Conservation (phyloP, 805 yeast species). For the Tetrapisispora nanseiensis region DNA sequence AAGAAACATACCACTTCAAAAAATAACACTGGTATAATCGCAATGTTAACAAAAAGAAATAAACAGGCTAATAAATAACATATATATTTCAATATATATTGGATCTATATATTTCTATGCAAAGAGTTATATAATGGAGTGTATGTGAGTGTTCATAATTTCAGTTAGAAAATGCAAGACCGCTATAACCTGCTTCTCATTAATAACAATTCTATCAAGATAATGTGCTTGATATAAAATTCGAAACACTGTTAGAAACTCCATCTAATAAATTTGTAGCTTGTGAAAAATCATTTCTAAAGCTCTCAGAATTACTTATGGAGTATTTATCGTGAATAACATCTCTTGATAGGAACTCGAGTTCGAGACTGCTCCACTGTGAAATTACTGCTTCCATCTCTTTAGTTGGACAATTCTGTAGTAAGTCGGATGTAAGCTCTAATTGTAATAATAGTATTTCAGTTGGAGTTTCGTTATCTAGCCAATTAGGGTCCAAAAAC, state of each 20-base stretch:
- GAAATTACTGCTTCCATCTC: slow-evolving; percentile 46
- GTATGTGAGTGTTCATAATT: background rate
- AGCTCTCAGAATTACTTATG: slow-evolving; percentile 1
- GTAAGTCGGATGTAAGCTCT: slow-evolving; percentile 41
- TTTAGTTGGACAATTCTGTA: slow-evolving; percentile 44
- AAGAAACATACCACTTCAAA: background rate
- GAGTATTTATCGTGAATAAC: slow-evolving; percentile 18
- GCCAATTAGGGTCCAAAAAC: slow-evolving; percentile 39
- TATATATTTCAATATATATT: background rate
- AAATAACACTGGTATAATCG: slow-evolving; percentile 3
- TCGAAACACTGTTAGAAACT: slow-evolving; percentile 5
- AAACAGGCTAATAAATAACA: background rate
- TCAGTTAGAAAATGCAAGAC: too few relatives aligned
- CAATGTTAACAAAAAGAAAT: slow-evolving; percentile 4
- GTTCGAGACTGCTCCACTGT: slow-evolving; percentile 51
- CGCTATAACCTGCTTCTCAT: too few relatives aligned
- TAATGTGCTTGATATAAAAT: slow-evolving; percentile 1
- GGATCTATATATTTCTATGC: background rate
- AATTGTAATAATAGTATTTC: slow-evolving; percentile 40
- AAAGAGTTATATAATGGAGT: background rate
- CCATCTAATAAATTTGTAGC: slow-evolving; percentile 1
- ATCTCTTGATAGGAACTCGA: slow-evolving; percentile 30
- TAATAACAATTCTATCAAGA: background rate
- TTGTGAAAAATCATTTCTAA: background rate
- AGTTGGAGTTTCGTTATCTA: slow-evolving; percentile 30